phyloP scores from a whole-genome alignment of 2,329 filamentous ascomycete species.

The Xenoacremonium recifei region DNA sequence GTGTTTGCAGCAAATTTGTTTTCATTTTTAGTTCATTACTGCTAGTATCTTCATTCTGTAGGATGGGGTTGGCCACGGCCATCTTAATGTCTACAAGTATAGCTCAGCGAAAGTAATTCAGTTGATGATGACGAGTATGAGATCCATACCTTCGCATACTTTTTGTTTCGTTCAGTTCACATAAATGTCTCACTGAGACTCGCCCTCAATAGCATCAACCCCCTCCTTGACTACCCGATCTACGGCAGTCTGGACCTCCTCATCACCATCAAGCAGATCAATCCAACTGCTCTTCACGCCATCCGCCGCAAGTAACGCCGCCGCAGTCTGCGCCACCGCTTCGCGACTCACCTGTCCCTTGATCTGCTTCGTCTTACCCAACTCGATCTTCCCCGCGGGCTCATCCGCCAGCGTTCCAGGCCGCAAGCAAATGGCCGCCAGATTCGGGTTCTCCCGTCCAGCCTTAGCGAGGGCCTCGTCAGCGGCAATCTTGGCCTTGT shows the following conservation, averaged over 20 bases:
- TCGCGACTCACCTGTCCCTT: slow-evolving; percentile 49
- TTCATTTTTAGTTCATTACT: no score
- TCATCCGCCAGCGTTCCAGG: slow-evolving; percentile 51
- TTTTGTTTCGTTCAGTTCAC: no score
- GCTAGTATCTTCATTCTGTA: no score
- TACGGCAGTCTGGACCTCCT: slow-evolving; percentile 47
- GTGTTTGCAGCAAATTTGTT: no score
- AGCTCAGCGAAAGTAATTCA: no score
- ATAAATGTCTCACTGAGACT: no score
- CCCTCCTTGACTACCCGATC: slow-evolving; percentile 47
- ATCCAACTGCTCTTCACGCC: slow-evolving; percentile 50
- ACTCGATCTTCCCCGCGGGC: slow-evolving; percentile 44
- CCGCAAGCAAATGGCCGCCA: slow-evolving; percentile 53
- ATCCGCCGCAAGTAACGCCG: slow-evolving; percentile 51
- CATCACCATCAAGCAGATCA: slow-evolving; percentile 54
- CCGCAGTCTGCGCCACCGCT: slow-evolving; percentile 58
- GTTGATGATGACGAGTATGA: no score
- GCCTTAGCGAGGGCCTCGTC: slow-evolving; percentile 56
- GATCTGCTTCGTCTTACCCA: slow-evolving; percentile 43
- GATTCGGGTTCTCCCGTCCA: slow-evolving; percentile 37
- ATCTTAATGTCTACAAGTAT: no score
- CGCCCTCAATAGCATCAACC: slow-evolving; percentile 53
- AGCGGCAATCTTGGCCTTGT: slow-evolving; percentile 58
- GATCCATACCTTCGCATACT: no score
- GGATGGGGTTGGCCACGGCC: no score